A percentile compares a stretch with the other conserved stretches of the same genome.
These are phyloP conservation scores for Hirsutella thompsonii DNA, from an alignment of 2,329 filamentous ascomycete species.

Conservation along the genomic window DNA sequence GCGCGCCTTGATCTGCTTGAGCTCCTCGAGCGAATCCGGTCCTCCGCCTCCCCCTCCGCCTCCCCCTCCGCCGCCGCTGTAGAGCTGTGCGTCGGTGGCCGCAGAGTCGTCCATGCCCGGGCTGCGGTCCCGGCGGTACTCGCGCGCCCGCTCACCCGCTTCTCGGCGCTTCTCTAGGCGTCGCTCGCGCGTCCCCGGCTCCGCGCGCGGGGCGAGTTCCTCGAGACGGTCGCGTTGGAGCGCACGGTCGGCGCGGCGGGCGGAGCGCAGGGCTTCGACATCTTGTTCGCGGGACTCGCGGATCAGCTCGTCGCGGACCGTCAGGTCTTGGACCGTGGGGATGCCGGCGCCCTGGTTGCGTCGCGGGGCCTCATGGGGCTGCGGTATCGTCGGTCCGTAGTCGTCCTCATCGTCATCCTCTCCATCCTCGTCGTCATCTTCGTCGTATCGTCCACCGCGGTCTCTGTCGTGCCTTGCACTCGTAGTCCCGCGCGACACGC, in stretches of 20 bases:
- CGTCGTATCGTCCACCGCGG: no score
- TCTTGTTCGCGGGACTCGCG: constrained; percentile 38
- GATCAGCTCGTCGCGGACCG: constrained; percentile 38
- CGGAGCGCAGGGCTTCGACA: constrained; percentile 41
- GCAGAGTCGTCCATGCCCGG: constrained; percentile 41
- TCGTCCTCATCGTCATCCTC: constrained; percentile 30
- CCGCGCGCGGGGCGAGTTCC: constrained; percentile 71
- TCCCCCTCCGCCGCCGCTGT: constrained; percentile 65
- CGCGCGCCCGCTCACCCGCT: constrained; percentile 57
- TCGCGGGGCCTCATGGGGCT: constrained; percentile 8
- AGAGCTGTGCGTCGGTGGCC: constrained; percentile 58
- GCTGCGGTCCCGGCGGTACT: constrained; percentile 58
- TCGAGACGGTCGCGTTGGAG: constrained; percentile 62
- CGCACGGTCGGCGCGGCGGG: constrained; percentile 51
- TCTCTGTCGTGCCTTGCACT: no score
- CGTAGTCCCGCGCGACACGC: no score
- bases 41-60: no score
- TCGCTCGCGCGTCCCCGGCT: constrained; percentile 70
- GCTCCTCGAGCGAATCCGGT: constrained; percentile 49
- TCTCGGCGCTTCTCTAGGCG: constrained; percentile 75
- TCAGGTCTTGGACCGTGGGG: constrained; percentile 62
- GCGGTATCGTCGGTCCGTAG: constrained; percentile 31
- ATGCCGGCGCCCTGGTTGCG: constrained; percentile 42
- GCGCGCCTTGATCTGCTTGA: constrained; percentile 52
- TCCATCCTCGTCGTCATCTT: neutral